Base-by-base conservation (phyloP, 306 rosid species). In the Quercus gilva region DNA sequence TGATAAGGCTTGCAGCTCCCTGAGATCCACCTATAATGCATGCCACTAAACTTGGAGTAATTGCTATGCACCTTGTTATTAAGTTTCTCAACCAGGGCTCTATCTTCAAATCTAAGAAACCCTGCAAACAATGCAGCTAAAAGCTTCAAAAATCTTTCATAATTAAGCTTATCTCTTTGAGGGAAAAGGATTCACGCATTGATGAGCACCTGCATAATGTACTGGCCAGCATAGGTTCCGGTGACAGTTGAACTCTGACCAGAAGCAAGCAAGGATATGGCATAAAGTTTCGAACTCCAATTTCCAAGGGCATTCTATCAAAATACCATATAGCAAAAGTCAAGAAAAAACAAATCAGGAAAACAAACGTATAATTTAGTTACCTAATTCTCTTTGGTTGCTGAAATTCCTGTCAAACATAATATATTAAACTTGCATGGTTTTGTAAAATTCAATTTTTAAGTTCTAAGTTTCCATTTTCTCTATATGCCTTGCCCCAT, bases 201-300 rank as follows among this genome's bases (percentile, higher is more conserved):
- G 10, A 11, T 11, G 23, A 21, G 51, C 58, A 76, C 79, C 79
- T 76, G 79, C 79, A 76, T 64, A 20, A 76, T 76, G 51, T 21
- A 76, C 28, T 76, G 79, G 25, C 79, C 79, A 0, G 79, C 73
- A 5, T 76, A 76, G 43, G 79, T 76, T 76, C 79, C 79, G 6
- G 79, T 28, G 45, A 76, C 73, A 49, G 60, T 65, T 15, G 79
- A 63, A 64, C 79, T 76, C 63, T 76, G 79, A 33, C 79, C 79
- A 43, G 59, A 76, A 26, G 79, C 73, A 11, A 76, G 79, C 73
- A 76, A 28, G 2, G 79, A 76, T 76, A 76, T 76, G 73, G 79
- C 79, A 25, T 61, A 76, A 11, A 76, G 19, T 51, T 61, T 76
- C 33, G 73, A 18, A 64, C 73, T 76, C 79, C 73, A 76, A 6